Conservation (phyloP, 75 land plant genomes). For the Pinus albicaulis region DNA sequence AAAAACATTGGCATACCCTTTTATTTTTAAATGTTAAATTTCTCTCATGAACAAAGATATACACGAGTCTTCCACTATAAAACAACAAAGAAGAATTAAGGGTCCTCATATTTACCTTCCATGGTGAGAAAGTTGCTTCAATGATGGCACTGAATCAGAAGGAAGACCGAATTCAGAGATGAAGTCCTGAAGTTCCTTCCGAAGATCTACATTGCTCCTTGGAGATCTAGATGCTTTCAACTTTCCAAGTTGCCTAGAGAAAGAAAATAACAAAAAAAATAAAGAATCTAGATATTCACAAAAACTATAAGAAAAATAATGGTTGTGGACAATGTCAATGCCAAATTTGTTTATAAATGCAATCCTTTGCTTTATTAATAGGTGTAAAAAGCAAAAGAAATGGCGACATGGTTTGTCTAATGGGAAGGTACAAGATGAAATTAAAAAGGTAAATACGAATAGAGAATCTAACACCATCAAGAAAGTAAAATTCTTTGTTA, state of each 20-base stretch:
- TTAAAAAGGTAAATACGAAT: neutral
- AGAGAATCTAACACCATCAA: neutral
- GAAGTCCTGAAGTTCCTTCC: slow-evolving; percentile 8
- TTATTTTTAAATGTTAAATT: neutral
- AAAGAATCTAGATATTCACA: neutral
- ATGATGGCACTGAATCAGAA: slow-evolving; percentile 8
- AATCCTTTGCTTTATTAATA: neutral
- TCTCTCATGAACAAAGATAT: neutral
- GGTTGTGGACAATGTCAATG: neutral
- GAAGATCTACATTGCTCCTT: neutral
- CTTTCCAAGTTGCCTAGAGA: slow-evolving; percentile 1
- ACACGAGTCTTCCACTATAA: neutral
- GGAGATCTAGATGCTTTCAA: neutral
- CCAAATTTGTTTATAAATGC: neutral
- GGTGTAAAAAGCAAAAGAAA: neutral
- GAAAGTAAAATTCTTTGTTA: neutral
- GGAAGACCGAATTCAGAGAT: slow-evolving; percentile 5
- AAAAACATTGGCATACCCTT: neutral
- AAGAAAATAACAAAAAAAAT: neutral
- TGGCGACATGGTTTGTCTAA: neutral
- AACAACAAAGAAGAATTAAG: neutral
- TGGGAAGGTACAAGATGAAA: neutral
- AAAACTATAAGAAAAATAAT: neutral
- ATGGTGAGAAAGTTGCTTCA: neutral
- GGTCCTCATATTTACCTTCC: slow-evolving; percentile 1